A percentile compares a stretch with the other conserved stretches of the same genome.
Evolutionary conservation across 805 yeast genomes (phyloP).

Genomic region (Candida takata): DNA sequence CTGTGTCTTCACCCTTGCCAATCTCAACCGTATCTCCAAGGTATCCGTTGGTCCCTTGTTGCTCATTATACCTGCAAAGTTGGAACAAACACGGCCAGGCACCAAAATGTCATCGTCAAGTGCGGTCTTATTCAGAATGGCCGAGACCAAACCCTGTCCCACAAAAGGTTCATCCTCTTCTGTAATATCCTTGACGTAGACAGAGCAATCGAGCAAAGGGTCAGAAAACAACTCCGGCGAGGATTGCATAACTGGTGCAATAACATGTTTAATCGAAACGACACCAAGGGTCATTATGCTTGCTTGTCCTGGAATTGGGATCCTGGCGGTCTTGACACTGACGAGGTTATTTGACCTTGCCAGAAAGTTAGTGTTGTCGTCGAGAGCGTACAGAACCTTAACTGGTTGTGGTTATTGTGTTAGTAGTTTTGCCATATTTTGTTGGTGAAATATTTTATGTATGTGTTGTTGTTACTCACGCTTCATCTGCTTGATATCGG

Average conservation of each 20-base stretch:
- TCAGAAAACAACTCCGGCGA: conserved; percentile 36
- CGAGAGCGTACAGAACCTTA: conserved; percentile 37
- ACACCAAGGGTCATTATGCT: conserved; percentile 37
- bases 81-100: conserved; percentile 50
- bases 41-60: conserved; percentile 38
- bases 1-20: conserved; percentile 23
- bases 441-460: too few species aligned
- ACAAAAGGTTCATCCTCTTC: conserved; percentile 47
- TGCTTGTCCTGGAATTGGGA: conserved; percentile 37
- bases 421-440: too few species aligned
- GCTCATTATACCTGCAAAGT: conserved; percentile 38
- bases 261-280: conserved; percentile 36
- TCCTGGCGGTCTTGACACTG: conserved; percentile 34
- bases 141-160: conserved; percentile 37
- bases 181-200: conserved; percentile 40
- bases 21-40: conserved; percentile 47
- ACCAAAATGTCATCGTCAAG: conserved; percentile 34
- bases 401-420: too few species aligned
- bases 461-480: too few species aligned
- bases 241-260: conserved; percentile 38
- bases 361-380: conserved; percentile 34
- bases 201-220: conserved; percentile 38
- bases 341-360: conserved; percentile 32
- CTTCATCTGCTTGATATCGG: conserved; percentile 19
- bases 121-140: conserved; percentile 18